Percentiles rank a stretch among this genome's conserved stretches.
These are phyloP conservation scores for Copromyces sp. DNA, from an alignment of 495 filamentous ascomycete genomes.

Conservation along the genomic window DNA sequence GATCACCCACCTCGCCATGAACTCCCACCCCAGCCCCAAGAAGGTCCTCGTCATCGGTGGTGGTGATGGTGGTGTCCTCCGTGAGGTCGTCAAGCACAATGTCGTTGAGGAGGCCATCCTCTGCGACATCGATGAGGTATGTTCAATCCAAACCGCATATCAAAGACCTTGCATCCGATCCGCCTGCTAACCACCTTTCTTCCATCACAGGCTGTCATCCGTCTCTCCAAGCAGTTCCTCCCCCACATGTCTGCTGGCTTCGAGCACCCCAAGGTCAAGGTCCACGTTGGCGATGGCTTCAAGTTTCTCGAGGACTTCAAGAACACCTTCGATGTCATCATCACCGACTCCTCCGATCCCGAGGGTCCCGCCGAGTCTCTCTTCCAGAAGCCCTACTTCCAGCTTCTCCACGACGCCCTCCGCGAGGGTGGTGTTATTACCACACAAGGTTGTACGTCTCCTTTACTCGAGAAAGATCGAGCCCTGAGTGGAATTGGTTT, in stretches of 20 bases:
- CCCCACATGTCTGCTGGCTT: slow-evolving; percentile 89
- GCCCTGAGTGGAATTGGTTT: slow-evolving; percentile 18
- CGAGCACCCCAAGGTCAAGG: slow-evolving; percentile 83
- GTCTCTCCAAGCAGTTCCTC: slow-evolving; percentile 96
- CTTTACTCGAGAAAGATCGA: slow-evolving; percentile 38
- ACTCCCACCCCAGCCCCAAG: slow-evolving; percentile 95
- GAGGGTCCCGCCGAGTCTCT: slow-evolving; percentile 92
- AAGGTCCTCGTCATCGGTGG: slow-evolving; percentile 97
- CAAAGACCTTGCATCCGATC: not conserved
- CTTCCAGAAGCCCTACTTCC: slow-evolving; percentile 98
- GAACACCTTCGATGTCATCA: slow-evolving; percentile 98
- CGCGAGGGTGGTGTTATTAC: slow-evolving; percentile 96
- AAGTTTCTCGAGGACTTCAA: slow-evolving; percentile 88
- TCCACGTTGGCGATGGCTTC: slow-evolving; percentile 93
- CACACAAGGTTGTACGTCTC: slow-evolving; percentile 99
- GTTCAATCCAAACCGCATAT: not conserved
- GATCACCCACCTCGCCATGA: slow-evolving; percentile 98
- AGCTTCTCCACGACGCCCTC: slow-evolving; percentile 79
- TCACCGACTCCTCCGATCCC: slow-evolving; percentile 95
- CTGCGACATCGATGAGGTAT: slow-evolving; percentile 97
- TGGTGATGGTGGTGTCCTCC: slow-evolving; percentile 92
- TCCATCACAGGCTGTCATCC: slow-evolving; percentile 70
- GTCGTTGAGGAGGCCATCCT: slow-evolving; percentile 85
- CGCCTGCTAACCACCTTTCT: slow-evolving; percentile 4
- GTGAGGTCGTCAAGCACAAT: slow-evolving; percentile 97